Conservation (phyloP, 169 alveolate species). For the Eimeria falciformis region DNA sequence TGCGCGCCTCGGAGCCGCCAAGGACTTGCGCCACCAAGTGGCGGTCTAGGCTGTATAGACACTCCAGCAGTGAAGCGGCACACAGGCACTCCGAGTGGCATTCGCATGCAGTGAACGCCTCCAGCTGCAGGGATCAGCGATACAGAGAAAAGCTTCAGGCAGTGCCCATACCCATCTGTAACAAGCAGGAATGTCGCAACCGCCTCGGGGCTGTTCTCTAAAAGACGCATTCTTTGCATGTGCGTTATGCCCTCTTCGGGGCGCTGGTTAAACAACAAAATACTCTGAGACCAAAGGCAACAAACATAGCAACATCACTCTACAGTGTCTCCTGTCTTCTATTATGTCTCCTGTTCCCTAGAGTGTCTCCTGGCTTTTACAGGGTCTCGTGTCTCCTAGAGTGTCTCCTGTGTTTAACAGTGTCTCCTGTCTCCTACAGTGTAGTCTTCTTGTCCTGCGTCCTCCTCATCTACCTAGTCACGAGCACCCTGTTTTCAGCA, state of each 20-base stretch:
- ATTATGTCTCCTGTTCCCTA: too few relatives aligned
- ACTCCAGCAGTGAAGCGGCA: background rate
- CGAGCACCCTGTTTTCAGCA: too few relatives aligned
- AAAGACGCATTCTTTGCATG: background rate
- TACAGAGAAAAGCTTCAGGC: background rate
- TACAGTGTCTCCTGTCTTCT: too few relatives aligned
- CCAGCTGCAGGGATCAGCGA: background rate
- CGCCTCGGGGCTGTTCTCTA: background rate
- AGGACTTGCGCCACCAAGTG: background rate
- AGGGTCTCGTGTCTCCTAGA: too few relatives aligned
- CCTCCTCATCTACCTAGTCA: too few relatives aligned
- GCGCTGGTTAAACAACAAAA: background rate
- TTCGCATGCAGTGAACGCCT: background rate
- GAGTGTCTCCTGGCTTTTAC: too few relatives aligned
- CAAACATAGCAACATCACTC: too few relatives aligned
- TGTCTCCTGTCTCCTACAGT: too few relatives aligned
- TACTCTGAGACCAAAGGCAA: background rate
- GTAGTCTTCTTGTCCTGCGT: too few relatives aligned
- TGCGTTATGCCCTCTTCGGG: slow-evolving; percentile 5
- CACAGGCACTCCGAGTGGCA: background rate
- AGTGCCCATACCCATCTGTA: slow-evolving; percentile 6
- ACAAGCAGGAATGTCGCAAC: slow-evolving; percentile 41
- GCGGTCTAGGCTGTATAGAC: background rate
- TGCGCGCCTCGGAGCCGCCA: slow-evolving; percentile 15
- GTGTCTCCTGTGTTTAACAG: too few relatives aligned